Conservation (phyloP, 2,329 filamentous ascomycete species). For the Magnaporthales sp. region DNA sequence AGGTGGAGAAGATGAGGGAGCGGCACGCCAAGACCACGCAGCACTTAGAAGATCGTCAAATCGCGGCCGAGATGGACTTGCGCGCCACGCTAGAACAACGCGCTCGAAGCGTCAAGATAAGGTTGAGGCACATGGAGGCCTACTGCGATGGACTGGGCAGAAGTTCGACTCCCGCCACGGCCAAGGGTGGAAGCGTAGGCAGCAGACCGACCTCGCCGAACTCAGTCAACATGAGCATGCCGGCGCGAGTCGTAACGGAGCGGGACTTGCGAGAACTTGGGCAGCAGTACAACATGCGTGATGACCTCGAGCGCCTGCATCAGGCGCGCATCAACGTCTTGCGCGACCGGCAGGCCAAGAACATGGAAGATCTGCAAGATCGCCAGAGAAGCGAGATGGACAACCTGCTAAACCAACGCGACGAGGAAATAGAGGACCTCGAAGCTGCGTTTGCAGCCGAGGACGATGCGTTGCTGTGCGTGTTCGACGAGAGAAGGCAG, state of each 20-base stretch:
- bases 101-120: constrained; percentile 46
- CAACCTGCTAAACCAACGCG: constrained; percentile 33
- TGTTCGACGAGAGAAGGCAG: constrained; percentile 35
- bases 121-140: constrained; percentile 58
- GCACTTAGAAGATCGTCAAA: constrained; percentile 52
- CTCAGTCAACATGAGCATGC: constrained; percentile 22
- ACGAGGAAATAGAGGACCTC: constrained; percentile 38
- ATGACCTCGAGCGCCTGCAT: constrained; percentile 50
- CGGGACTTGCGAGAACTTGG: constrained; percentile 49
- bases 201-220: neutral
- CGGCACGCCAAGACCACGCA: constrained; percentile 42
- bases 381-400: constrained; percentile 44
- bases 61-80: constrained; percentile 54
- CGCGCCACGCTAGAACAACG: constrained; percentile 44
- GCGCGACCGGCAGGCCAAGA: constrained; percentile 53
- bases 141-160: constrained; percentile 49
- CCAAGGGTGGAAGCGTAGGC: constrained; percentile 7
- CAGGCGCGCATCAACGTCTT: constrained; percentile 55
- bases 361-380: constrained; percentile 49
- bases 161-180: constrained; percentile 10
- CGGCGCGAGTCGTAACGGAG: constrained; percentile 47
- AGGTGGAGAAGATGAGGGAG: constrained; percentile 43
- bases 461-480: constrained; percentile 34
- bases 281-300: constrained; percentile 52
- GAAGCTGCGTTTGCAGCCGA: constrained; percentile 39